These are phyloP conservation scores for Durio zibethinus DNA, from an alignment of 345 rosid species.

Conservation along the genomic window DNA sequence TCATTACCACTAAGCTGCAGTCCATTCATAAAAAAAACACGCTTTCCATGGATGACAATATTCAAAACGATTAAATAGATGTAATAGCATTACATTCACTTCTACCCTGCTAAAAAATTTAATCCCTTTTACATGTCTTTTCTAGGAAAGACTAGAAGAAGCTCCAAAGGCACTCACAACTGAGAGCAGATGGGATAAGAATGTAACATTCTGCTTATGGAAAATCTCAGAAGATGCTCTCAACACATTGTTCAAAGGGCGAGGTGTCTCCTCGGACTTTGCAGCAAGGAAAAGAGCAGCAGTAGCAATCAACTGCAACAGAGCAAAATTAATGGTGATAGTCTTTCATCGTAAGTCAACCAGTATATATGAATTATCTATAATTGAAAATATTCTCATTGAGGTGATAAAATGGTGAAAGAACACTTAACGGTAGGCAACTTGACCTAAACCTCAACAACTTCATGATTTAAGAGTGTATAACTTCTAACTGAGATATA, in stretches of 20 bases:
- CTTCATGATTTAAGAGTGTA: not conserved
- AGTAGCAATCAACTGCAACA: conserved; percentile 63
- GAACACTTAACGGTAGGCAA: not conserved
- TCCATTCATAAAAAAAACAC: not conserved
- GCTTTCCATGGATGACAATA: not conserved
- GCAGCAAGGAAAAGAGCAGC: conserved; percentile 80
- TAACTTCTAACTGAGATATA: not conserved
- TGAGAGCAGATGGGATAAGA: conserved; percentile 61
- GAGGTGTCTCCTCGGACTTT: conserved; percentile 81
- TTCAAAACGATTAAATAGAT: not conserved
- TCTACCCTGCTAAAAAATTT: not conserved
- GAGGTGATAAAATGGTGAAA: not conserved
- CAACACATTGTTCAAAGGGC: conserved; percentile 60
- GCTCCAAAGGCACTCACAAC: conserved; percentile 42
- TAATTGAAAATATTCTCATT: not conserved
- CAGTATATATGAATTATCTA: not conserved
- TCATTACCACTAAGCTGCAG: not conserved
- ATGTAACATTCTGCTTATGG: conserved; percentile 62
- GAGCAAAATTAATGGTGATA: conserved; percentile 10
- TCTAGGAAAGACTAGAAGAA: conserved; percentile 1
- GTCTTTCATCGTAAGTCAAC: not conserved
- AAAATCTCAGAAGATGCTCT: conserved; percentile 55
- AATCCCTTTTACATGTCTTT: not conserved
- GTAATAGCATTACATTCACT: not conserved
- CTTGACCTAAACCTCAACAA: conserved; percentile 1